phyloP scores from a whole-genome alignment of 169 alveolate species.

The Plasmodium fragile region DNA sequence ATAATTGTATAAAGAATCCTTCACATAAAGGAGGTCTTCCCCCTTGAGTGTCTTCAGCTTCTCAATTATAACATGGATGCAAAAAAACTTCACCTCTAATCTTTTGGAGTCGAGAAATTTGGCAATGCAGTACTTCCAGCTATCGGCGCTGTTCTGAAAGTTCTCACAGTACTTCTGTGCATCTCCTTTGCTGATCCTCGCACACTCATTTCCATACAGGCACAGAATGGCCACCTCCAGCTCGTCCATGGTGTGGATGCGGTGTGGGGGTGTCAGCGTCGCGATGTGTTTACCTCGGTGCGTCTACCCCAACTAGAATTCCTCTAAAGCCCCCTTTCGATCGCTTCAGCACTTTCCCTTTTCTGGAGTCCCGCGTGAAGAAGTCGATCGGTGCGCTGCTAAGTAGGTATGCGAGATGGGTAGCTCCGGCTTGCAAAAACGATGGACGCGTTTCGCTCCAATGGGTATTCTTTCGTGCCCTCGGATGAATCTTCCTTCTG shows the following conservation, averaged over 20 bases:
- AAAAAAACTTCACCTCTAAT: conserved; percentile 59
- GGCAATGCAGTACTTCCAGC: conserved; percentile 68
- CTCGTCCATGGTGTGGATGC: conserved; percentile 21
- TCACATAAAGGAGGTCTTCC: conserved; percentile 46
- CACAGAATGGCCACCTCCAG: conserved; percentile 74
- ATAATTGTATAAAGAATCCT: conserved; percentile 29
- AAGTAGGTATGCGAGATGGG: neutral
- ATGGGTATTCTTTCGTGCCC: neutral
- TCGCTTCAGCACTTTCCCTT: neutral
- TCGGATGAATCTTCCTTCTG: neutral
- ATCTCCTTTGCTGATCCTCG: conserved; percentile 31
- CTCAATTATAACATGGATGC: conserved; percentile 57
- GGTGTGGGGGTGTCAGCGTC: neutral
- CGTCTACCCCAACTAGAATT: neutral
- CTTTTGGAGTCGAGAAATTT: conserved; percentile 26
- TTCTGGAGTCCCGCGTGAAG: neutral
- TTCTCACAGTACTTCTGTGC: conserved; percentile 67
- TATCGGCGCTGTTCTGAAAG: conserved; percentile 42
- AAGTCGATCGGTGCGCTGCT: neutral
- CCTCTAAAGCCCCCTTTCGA: neutral
- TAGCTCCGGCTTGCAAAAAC: neutral
- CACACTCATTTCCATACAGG: conserved; percentile 57
- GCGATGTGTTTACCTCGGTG: neutral
- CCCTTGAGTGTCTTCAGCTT: conserved; percentile 17
- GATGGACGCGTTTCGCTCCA: neutral